These are phyloP conservation scores for Arthroderma sp. DNA, from an alignment of 2,329 filamentous ascomycete species.

Conservation along the genomic window DNA sequence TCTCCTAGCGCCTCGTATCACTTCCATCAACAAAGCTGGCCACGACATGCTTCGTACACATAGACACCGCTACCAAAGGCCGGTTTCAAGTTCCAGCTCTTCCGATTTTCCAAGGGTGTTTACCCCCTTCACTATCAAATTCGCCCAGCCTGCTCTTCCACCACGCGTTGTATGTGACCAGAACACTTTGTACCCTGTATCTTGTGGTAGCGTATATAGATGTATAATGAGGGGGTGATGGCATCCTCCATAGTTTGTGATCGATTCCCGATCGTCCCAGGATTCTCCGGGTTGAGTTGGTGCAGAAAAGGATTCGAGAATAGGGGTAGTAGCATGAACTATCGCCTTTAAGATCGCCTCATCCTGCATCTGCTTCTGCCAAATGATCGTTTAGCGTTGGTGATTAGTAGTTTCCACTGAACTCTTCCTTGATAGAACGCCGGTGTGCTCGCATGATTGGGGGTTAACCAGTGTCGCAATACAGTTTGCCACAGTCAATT, in stretches of 20 bases:
- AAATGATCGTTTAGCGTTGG: conserved; percentile 1
- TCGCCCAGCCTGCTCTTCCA: neutral
- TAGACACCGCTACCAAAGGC: neutral
- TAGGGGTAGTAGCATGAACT: neutral
- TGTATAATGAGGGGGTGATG: neutral
- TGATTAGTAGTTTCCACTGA: neutral
- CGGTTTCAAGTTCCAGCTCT: neutral
- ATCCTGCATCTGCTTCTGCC: neutral
- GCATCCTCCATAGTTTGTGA: too few species aligned
- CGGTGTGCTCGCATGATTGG: neutral
- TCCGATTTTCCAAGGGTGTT: neutral
- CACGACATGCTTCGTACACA: neutral
- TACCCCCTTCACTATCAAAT: neutral
- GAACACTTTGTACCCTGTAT: neutral
- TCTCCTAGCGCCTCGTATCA: conserved; percentile 1
- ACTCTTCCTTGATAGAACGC: neutral
- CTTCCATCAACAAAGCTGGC: neutral
- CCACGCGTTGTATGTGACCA: neutral
- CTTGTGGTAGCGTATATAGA: neutral
- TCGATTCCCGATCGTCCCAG: neutral
- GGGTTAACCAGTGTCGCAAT: neutral
- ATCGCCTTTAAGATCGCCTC: conserved; percentile 2
- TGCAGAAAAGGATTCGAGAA: neutral
- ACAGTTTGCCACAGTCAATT: neutral
- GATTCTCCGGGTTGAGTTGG: neutral